Evolutionary conservation across 495 filamentous ascomycete species (phyloP).

Genomic region (Baudoinia panamericana): DNA sequence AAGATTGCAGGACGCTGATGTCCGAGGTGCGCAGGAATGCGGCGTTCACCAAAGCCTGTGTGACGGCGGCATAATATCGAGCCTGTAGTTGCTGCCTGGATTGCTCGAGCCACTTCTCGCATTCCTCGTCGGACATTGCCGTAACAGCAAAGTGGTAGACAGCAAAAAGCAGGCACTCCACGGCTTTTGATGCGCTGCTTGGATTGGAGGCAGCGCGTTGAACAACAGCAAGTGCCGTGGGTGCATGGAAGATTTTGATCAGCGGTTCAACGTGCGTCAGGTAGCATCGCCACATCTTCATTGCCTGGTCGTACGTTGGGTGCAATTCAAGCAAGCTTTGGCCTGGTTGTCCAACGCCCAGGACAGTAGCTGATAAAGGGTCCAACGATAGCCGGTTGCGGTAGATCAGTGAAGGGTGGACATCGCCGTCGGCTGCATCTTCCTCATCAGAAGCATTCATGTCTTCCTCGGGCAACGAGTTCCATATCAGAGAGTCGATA

Average conservation of each 20-base stretch:
- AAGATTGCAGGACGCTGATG: conserved; percentile 18
- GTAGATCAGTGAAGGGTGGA: not conserved
- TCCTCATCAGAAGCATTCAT: conserved; percentile 12
- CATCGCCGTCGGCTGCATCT: conserved; percentile 1
- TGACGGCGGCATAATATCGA: conserved; percentile 9
- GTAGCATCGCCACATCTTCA: conserved; percentile 17
- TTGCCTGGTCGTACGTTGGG: conserved; percentile 13
- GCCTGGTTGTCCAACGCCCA: not conserved
- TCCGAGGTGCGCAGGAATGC: conserved; percentile 17
- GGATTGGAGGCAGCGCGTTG: conserved; percentile 16
- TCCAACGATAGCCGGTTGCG: not conserved
- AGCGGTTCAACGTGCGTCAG: conserved; percentile 16
- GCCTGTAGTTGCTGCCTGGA: not conserved
- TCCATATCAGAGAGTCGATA: conserved; percentile 11
- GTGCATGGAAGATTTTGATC: conserved; percentile 16
- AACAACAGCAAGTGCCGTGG: conserved; percentile 10
- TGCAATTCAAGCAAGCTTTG: conserved; percentile 7
- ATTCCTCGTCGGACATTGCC: conserved; percentile 15
- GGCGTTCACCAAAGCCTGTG: conserved; percentile 16
- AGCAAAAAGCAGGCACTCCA: conserved; percentile 20
- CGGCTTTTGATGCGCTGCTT: conserved; percentile 7
- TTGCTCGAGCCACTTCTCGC: conserved; percentile 7
- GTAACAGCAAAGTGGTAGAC: conserved; percentile 19
- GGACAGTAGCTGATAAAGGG: conserved; percentile 4
- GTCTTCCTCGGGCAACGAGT: conserved; percentile 10